Evolutionary conservation across 2,329 filamentous ascomycete species (phyloP).

Genomic region (Colletotrichum lindemuthianum): DNA sequence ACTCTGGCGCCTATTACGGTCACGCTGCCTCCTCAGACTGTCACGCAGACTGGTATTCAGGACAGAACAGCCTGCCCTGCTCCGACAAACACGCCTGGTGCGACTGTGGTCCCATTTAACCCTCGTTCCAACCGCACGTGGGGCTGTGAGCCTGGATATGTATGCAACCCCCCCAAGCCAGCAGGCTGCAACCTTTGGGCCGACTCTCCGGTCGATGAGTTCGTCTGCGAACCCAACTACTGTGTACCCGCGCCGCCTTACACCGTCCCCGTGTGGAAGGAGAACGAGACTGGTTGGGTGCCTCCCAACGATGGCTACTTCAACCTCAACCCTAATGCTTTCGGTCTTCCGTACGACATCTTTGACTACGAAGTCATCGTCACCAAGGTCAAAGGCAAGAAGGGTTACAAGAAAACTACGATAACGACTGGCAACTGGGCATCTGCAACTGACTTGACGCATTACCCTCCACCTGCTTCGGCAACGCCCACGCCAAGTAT

Average conservation of each 20-base stretch:
- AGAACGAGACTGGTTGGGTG: slow-evolving; percentile 60
- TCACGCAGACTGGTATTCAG: slow-evolving; percentile 42
- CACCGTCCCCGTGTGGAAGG: slow-evolving; percentile 52
- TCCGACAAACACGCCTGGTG: slow-evolving; percentile 50
- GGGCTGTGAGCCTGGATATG: slow-evolving; percentile 62
- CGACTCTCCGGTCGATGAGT: slow-evolving; percentile 56
- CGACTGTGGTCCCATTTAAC: slow-evolving; percentile 41
- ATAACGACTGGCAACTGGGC: slow-evolving; percentile 66
- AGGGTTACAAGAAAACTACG: slow-evolving; percentile 51
- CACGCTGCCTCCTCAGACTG: slow-evolving; percentile 42
- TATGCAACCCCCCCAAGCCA: slow-evolving; percentile 64
- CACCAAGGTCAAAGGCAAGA: slow-evolving; percentile 46
- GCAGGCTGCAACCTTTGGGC: slow-evolving; percentile 62
- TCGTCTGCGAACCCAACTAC: slow-evolving; percentile 55
- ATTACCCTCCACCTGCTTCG: slow-evolving; percentile 46
- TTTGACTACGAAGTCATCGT: slow-evolving; percentile 59
- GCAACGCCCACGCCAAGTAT: slow-evolving; percentile 38
- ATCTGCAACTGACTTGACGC: slow-evolving; percentile 60
- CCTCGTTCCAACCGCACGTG: slow-evolving; percentile 57
- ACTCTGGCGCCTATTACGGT: slow-evolving; percentile 43
- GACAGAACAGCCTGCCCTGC: slow-evolving; percentile 54
- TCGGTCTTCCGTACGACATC: slow-evolving; percentile 71
- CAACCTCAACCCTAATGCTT: slow-evolving; percentile 69
- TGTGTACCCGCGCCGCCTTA: slow-evolving; percentile 56
- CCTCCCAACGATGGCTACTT: slow-evolving; percentile 68